phyloP scores from a whole-genome alignment of 805 yeast species.

The Dipodascopsis uninucleata region DNA sequence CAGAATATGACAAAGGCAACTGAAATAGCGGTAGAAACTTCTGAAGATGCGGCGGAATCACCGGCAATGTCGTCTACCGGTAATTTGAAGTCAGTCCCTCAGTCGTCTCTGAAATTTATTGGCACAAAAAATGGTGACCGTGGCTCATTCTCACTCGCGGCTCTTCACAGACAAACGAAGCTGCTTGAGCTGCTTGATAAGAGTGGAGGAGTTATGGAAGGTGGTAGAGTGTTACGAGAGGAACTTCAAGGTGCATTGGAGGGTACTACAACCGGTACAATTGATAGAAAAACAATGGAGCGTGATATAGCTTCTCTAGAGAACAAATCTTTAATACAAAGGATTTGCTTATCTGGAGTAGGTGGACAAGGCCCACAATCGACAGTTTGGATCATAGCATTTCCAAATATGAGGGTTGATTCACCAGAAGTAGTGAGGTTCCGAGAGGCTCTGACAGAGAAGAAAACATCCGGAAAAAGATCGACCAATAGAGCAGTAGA shows the following conservation, averaged over 20 bases:
- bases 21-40: no score
- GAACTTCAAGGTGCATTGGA: conserved; percentile 41
- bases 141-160: conserved; percentile 38
- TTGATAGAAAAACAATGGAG: conserved; percentile 54
- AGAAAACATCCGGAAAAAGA: neutral
- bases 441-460: conserved; percentile 20
- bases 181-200: conserved; percentile 44
- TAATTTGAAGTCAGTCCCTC: neutral
- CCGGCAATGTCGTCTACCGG: neutral
- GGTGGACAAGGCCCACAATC: conserved; percentile 23
- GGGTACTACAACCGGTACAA: conserved; percentile 36
- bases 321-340: conserved; percentile 35
- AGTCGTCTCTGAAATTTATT: conserved; percentile 1
- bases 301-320: conserved; percentile 44
- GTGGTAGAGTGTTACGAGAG: conserved; percentile 43
- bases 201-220: conserved; percentile 45
- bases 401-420: conserved; percentile 29
- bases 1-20: no score
- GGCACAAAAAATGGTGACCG: no score
- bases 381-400: conserved; percentile 33
- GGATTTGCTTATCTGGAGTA: conserved; percentile 30
- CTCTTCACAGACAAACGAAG: conserved; percentile 44
- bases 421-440: conserved; percentile 29
- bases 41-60: conserved; percentile 7
- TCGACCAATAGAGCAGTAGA: conserved; percentile 4